Percentiles rank a stretch among this genome's conserved stretches.
These are phyloP conservation scores for Haberlea rhodopensis DNA, from an alignment of 257 asterid genomes.

Conservation along the genomic window DNA sequence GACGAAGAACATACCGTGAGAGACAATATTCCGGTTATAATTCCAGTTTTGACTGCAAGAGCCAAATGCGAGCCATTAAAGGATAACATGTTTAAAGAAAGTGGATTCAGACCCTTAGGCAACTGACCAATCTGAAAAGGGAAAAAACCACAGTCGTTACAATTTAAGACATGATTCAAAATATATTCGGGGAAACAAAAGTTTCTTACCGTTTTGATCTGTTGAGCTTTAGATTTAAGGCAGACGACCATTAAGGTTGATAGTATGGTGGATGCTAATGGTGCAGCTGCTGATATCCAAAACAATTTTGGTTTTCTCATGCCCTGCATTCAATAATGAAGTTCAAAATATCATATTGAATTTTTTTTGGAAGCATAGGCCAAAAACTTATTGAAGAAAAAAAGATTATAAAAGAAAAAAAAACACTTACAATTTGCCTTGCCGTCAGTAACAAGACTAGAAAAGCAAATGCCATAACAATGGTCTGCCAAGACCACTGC, in stretches of 20 bases:
- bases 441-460: constrained; percentile 51
- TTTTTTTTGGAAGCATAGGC: background rate
- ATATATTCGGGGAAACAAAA: background rate
- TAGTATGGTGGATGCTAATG: constrained; percentile 69
- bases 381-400: background rate
- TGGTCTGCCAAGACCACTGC: constrained; percentile 94
- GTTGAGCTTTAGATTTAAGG: constrained; percentile 56
- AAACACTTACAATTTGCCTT: constrained; percentile 58
- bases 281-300: constrained; percentile 91
- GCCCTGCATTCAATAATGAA: constrained; percentile 49
- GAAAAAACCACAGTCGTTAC: background rate
- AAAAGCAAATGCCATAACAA: constrained; percentile 65
- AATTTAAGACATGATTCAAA: background rate
- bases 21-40: constrained; percentile 80
- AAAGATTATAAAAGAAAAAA: background rate
- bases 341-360: background rate
- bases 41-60: constrained; percentile 78
- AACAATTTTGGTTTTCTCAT: constrained; percentile 65
- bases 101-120: constrained; percentile 86
- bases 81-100: constrained; percentile 72
- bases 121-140: constrained; percentile 83
- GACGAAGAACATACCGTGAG: constrained; percentile 60
- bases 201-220: constrained; percentile 59
- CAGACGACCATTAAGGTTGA: constrained; percentile 62
- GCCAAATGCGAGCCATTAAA: constrained; percentile 58